Base-by-base conservation (phyloP, 306 rosid species). In the Trifolium repens region DNA sequence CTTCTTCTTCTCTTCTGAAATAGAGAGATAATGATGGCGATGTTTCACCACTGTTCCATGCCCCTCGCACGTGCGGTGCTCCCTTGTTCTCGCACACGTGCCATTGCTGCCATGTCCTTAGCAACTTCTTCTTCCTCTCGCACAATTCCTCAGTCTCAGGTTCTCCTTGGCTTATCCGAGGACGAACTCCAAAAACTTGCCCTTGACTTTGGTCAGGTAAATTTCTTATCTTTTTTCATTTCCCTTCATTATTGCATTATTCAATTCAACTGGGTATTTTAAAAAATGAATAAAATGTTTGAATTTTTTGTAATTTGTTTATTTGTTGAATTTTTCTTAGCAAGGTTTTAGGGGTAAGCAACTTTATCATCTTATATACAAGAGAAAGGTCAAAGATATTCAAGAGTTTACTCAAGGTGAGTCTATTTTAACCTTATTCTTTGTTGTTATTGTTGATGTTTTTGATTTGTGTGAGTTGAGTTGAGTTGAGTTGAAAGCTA, bases 261-360 rank as follows among this genome's bases (percentile, higher is more conserved):
- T 63, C 1, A 47, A 19, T 65, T 62, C 4, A 3, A 16, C 2
- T 71, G 1, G 43, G 42, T 24, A 8, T 14, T n/a, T 19, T 17
- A 0, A 17, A 17, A 17, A 17, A 17, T 17, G 19, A 17, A 6
- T 16, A 15, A 8, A 69, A 10, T 68, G 42, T 7, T 39, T 39
- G 2, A 14, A 50, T 63, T 26, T 68, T 5, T 75, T 75, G 10
- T 22, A 3, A 4, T 19, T 57, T 53, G 15, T 10, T 75, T 60
- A 61, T 66, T 43, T 71, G 39, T 75, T 75, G 24, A 53, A 63
- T 42, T 81, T 50, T 75, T 69, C 53, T 54, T 78, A 89, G 98
- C 87, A 91, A 87, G 78, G 84, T 57, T 94, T 81, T 71, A 86
- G 98, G 79, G 98, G 97, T 82, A 94, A 90, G 85, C 98, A 91